These are phyloP conservation scores for Russula abietina DNA, from an alignment of 768 basidiomycete species.

Conservation along the genomic window DNA sequence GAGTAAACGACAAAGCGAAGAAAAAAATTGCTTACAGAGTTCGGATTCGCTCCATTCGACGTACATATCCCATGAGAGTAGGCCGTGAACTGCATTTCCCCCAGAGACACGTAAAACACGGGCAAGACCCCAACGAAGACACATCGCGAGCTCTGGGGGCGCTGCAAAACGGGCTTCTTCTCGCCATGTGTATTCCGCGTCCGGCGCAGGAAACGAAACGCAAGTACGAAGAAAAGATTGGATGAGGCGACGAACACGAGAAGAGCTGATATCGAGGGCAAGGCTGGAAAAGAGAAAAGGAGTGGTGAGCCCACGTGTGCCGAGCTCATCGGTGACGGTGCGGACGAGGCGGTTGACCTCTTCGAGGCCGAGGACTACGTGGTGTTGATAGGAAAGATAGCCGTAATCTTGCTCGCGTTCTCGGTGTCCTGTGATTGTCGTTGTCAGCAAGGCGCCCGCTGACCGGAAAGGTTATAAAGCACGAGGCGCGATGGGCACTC, in stretches of 20 bases:
- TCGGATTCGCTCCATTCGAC: constrained; percentile 76
- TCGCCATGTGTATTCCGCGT: constrained; percentile 55
- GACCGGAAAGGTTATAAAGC: background rate
- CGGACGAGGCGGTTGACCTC: constrained; percentile 68
- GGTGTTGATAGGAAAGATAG: constrained; percentile 64
- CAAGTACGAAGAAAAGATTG: constrained; percentile 73
- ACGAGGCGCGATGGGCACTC: background rate
- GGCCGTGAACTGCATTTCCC: constrained; percentile 71
- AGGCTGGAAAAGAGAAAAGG: constrained; percentile 88
- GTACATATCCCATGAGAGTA: constrained; percentile 83
- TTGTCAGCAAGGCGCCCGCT: background rate
- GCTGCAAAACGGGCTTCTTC: constrained; percentile 82
- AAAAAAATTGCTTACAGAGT: constrained; percentile 48
- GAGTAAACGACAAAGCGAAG: background rate
- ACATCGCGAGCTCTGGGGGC: constrained; percentile 86
- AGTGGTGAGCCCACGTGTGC: constrained; percentile 67
- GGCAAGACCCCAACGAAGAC: constrained; percentile 87
- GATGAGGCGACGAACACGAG: constrained; percentile 72
- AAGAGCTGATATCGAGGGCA: constrained; percentile 75
- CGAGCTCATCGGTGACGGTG: constrained; percentile 63
- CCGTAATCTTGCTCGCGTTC: constrained; percentile 50
- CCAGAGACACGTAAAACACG: constrained; percentile 65
- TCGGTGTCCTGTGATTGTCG: constrained; percentile 20
- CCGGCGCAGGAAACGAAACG: constrained; percentile 27
- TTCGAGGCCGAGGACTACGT: constrained; percentile 71